phyloP scores from a whole-genome alignment of 2,329 filamentous ascomycete genomes.

The Emydomyces testavorans region DNA sequence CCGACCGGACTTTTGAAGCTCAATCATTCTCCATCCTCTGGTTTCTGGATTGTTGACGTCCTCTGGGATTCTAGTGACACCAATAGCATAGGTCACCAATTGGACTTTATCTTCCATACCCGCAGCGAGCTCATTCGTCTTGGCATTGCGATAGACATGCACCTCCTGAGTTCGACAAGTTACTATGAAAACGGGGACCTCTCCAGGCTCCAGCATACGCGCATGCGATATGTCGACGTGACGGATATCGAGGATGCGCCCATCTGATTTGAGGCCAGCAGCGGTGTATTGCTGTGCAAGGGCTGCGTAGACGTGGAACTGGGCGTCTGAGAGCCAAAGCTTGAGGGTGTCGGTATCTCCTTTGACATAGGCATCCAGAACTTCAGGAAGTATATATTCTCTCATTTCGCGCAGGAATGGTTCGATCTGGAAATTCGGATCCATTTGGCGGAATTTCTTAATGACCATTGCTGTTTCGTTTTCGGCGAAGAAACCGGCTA shows the following conservation, averaged over 20 bases:
- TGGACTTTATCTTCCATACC: conserved; percentile 99
- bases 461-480: conserved; percentile 97
- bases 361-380: conserved; percentile 95
- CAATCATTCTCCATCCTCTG: conserved; percentile 90
- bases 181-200: conserved; percentile 81
- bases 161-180: conserved; percentile 96
- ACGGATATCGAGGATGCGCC: conserved; percentile 86
- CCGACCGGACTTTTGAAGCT: conserved; percentile 94
- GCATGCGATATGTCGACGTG: conserved; percentile 62
- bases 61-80: conserved; percentile 83
- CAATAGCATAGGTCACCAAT: conserved; percentile 94
- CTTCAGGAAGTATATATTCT: conserved; percentile 95
- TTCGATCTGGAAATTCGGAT: conserved; percentile 87
- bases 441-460: conserved; percentile 94
- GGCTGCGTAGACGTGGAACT: conserved; percentile 95
- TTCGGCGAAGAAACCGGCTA: conserved; percentile 94
- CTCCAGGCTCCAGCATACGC: conserved; percentile 39
- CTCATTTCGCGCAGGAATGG: conserved; percentile 90
- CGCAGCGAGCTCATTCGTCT: conserved; percentile 77
- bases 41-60: conserved; percentile 97
- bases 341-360: conserved; percentile 83
- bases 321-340: conserved; percentile 89
- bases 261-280: conserved; percentile 85
- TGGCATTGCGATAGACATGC: conserved; percentile 88
- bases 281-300: conserved; percentile 92